Evolutionary conservation across 2,329 filamentous ascomycete species (phyloP).

Genomic region (Aspergillus jensenii): DNA sequence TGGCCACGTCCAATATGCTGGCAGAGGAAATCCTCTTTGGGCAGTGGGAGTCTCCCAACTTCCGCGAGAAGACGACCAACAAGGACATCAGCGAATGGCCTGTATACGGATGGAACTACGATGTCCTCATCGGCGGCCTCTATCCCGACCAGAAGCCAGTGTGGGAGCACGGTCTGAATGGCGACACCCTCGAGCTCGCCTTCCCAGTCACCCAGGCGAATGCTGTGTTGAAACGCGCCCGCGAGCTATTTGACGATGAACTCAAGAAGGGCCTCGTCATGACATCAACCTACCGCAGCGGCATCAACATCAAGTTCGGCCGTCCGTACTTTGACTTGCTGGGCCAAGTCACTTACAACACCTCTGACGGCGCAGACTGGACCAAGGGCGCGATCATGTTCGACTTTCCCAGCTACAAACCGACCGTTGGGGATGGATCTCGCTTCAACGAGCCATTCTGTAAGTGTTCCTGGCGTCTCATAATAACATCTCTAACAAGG

Average conservation of each 20-base stretch:
- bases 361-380: conserved; percentile 14
- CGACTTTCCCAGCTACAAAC: conserved; percentile 14
- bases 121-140: conserved; percentile 12
- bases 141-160: conserved; percentile 14
- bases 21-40: conserved; percentile 15
- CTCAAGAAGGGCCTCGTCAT: conserved; percentile 9
- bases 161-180: conserved; percentile 12
- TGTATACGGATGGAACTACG: conserved; percentile 16
- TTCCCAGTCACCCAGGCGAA: conserved; percentile 12
- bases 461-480: not conserved
- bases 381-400: conserved; percentile 14
- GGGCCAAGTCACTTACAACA: conserved; percentile 13
- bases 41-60: conserved; percentile 13
- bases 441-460: conserved; percentile 15
- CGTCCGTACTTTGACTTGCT: conserved; percentile 13
- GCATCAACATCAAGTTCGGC: conserved; percentile 17
- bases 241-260: conserved; percentile 13
- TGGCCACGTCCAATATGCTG: conserved; percentile 13
- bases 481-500: not conserved
- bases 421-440: conserved; percentile 2
- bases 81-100: conserved; percentile 9
- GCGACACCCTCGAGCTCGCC: conserved; percentile 11
- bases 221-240: conserved; percentile 7
- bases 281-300: conserved; percentile 15
- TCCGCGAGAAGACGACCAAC: conserved; percentile 15